Percentiles rank a stretch among this genome's conserved stretches.
phyloP scores from a whole-genome alignment of 2,329 filamentous ascomycete genomes.

The Cyanodermella asteris region DNA sequence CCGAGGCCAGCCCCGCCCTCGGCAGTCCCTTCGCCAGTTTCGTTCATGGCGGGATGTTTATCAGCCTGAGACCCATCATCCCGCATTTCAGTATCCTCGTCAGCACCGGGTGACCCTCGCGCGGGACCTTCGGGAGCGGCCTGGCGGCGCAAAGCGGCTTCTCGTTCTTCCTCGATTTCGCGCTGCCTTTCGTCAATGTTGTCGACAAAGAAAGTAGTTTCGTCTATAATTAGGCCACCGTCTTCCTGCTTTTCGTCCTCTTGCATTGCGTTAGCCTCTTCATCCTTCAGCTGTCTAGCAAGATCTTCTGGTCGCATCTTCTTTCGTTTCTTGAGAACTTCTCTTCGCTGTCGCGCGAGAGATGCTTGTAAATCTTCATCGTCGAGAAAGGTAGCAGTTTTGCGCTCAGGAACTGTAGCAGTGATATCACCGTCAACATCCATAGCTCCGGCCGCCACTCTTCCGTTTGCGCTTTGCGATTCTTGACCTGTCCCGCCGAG shows the following conservation, averaged over 20 bases:
- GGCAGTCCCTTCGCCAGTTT: conserved; percentile 28
- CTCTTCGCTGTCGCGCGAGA: conserved; percentile 60
- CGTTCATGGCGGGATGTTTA: conserved; percentile 31
- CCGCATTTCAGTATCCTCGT: conserved; percentile 30
- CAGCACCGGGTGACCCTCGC: conserved; percentile 24
- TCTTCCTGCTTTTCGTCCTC: conserved; percentile 29
- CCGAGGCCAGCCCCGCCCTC: conserved; percentile 45
- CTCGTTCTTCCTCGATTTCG: conserved; percentile 17
- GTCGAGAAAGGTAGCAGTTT: conserved; percentile 52
- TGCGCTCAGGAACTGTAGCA: conserved; percentile 30
- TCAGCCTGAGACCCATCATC: too few species aligned
- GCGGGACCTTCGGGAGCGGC: conserved; percentile 12
- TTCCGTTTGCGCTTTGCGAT: conserved; percentile 11
- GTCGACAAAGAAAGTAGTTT: conserved; percentile 83
- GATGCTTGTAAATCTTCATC: conserved; percentile 83
- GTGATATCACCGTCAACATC: conserved; percentile 41
- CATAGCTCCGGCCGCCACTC: conserved; percentile 33
- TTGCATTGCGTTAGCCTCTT: conserved; percentile 37
- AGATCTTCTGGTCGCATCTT: conserved; percentile 70
- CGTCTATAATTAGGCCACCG: conserved; percentile 70
- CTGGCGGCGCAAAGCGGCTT: conserved; percentile 7
- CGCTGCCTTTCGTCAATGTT: conserved; percentile 39
- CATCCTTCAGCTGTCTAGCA: conserved; percentile 53
- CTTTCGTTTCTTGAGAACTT: conserved; percentile 80
- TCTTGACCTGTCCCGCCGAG: too few species aligned